Base-by-base conservation (phyloP, 495 filamentous ascomycete species). In the Clavariopsis aquatica region DNA sequence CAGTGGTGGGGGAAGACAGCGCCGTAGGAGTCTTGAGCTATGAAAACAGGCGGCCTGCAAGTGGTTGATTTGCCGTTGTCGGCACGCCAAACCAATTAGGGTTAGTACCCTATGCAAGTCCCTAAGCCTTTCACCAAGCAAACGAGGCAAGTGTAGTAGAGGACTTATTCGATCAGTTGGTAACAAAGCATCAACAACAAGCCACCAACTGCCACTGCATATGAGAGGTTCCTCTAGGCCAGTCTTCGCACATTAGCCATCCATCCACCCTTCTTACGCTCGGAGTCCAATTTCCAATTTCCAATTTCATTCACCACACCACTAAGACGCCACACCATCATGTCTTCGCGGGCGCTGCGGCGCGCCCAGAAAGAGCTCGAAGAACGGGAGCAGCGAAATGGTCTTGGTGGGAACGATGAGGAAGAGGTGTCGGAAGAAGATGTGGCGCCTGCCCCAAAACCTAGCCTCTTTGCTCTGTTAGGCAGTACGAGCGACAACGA, bases 261-360 rank as follows among this genome's bases (percentile, higher is more conserved):
- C 31, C 31, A 12, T 43, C 38, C 15, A 43, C 6, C n/a, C n/a
- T 15, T 43, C 13, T 43, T 43, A 17, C 38, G n/a, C 15, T 17
- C 4, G 2, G n/a, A 12, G 6, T 34, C 4, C 38, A 8, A 17
- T 43, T 6, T 6, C 2, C 38, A 43, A 9, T 43, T 43, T 34
- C 31, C 13, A 43, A 8, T 15, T 10, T 43, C 15, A 17, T n/a
- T 43, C 38, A 17, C 38, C 38, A 43, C 38, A 43, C 2, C 15
- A 6, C 5, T 28, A 23, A 38, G 27, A 5, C 20, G 27, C n/a
- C n/a, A 23, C 31, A 41, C 52, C 41, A 78, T 62, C 51, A 96
- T 96, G 91, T 93, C 91, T 38, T 90, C 86, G 28, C 84, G 91
- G 63, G 89, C 91, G 31, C 74, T 94, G 53, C 84, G 90, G 49